These are phyloP conservation scores for Boletus subparvulus DNA, from an alignment of 768 basidiomycete genomes.

Conservation along the genomic window DNA sequence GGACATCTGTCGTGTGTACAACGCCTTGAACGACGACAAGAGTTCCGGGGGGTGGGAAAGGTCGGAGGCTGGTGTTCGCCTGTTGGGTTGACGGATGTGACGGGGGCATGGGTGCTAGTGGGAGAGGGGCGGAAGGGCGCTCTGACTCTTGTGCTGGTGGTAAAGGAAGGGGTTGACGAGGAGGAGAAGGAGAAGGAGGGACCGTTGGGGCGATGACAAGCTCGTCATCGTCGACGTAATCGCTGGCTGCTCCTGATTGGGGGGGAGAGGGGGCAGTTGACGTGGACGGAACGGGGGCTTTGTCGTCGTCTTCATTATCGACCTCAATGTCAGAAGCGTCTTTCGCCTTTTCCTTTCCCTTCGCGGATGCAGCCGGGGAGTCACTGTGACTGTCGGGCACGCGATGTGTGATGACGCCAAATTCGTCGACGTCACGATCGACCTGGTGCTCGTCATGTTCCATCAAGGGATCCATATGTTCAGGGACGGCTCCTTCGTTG, in stretches of 20 bases:
- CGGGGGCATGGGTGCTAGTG: constrained; percentile 13
- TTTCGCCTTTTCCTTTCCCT: constrained; percentile 39
- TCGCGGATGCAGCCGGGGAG: constrained; percentile 23
- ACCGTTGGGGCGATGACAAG: constrained; percentile 22
- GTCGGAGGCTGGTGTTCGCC: constrained; percentile 30
- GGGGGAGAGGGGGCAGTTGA: constrained; percentile 11
- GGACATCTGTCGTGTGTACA: constrained; percentile 72
- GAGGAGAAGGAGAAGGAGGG: constrained; percentile 5
- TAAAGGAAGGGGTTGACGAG: constrained; percentile 9
- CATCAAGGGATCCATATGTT: constrained; percentile 12
- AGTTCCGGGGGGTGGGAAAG: constrained; percentile 73
- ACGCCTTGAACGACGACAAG: constrained; percentile 83
- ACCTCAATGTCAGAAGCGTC: constrained; percentile 14
- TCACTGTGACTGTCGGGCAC: constrained; percentile 30
- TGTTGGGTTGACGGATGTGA: constrained; percentile 26
- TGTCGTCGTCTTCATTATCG: background rate
- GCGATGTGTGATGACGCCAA: constrained; percentile 26
- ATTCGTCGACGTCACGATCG: constrained; percentile 31
- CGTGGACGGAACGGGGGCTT: constrained; percentile 15
- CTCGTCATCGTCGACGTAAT: constrained; percentile 18
- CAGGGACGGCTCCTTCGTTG: constrained; percentile 15
- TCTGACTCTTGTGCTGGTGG: constrained; percentile 14
- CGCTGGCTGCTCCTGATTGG: constrained; percentile 1
- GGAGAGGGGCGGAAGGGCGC: constrained; percentile 9
- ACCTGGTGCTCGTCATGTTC: constrained; percentile 30